Conservation (phyloP, 495 filamentous ascomycete genomes). For the Trichoderma parareesei region DNA sequence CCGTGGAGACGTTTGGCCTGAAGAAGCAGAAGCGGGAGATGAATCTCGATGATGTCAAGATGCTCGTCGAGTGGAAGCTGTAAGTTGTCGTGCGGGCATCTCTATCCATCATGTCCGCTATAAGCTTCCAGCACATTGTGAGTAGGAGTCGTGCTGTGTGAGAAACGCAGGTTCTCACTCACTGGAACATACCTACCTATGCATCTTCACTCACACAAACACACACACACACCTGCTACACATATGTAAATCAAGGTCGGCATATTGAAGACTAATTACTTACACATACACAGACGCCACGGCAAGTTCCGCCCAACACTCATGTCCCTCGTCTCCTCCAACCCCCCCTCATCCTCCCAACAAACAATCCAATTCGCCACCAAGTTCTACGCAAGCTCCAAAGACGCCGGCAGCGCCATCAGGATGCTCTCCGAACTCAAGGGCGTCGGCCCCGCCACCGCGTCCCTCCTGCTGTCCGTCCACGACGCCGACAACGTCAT, state of each 20-base stretch:
- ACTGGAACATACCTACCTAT: neutral
- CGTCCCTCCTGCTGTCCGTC: conserved; percentile 59
- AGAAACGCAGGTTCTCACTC: neutral
- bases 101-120: no score
- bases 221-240: neutral
- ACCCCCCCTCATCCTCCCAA: conserved; percentile 3
- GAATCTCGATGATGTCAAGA: conserved; percentile 36
- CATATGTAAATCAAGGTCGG: no score
- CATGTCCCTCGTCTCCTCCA: conserved; percentile 22
- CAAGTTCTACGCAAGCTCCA: neutral
- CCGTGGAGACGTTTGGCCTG: conserved; percentile 29
- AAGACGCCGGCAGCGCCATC: conserved; percentile 40
- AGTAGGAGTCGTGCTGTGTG: no score
- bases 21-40: conserved; percentile 22
- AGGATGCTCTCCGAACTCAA: conserved; percentile 41
- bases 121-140: no score
- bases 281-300: conserved; percentile 37
- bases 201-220: neutral
- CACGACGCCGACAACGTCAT: conserved; percentile 48
- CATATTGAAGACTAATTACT: no score
- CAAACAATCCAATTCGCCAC: neutral
- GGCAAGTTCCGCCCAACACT: conserved; percentile 63
- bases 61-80: conserved; percentile 72
- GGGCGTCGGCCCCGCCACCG: conserved; percentile 68
- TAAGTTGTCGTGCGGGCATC: conserved; percentile 29